phyloP scores from a whole-genome alignment of 108 stramenopile species.

The Phaeodactylum tricornutum region DNA sequence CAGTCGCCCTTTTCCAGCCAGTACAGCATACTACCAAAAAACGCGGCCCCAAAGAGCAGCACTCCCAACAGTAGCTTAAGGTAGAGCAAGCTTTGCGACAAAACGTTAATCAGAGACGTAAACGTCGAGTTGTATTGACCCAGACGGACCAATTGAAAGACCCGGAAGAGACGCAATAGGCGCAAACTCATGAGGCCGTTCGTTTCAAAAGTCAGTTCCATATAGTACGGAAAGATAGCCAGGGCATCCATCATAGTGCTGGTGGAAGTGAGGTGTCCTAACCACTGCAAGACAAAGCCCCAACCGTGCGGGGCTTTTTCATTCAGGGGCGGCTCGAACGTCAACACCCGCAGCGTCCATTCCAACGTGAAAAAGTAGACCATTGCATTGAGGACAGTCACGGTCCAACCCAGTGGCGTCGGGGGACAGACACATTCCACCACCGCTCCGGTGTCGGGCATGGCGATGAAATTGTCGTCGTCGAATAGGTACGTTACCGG shows the following conservation, averaged over 20 bases:
- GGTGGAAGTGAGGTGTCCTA: conserved; percentile 22
- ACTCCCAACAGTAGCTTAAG: conserved; percentile 38
- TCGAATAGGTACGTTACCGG: conserved; percentile 22
- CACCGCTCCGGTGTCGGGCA: background rate
- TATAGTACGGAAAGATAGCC: conserved; percentile 52
- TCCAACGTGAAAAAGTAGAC: conserved; percentile 51
- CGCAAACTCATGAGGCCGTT: conserved; percentile 41
- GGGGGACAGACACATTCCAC: conserved; percentile 47
- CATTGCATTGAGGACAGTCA: conserved; percentile 13
- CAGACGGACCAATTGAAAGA: conserved; percentile 57
- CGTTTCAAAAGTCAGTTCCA: conserved; percentile 23
- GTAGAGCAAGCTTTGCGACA: conserved; percentile 23
- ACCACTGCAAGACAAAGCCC: conserved; percentile 15
- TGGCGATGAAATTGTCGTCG: conserved; percentile 13
- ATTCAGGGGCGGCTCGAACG: conserved; percentile 15
- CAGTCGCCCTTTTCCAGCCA: conserved; percentile 63
- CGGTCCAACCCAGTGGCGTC: conserved; percentile 17
- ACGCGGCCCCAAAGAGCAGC: conserved; percentile 41
- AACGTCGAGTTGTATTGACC: conserved; percentile 58
- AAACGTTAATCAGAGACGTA: conserved; percentile 29
- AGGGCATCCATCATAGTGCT: conserved; percentile 35
- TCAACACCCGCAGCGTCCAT: conserved; percentile 40
- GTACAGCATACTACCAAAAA: conserved; percentile 62
- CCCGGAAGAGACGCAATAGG: conserved; percentile 39
- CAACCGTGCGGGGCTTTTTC: conserved; percentile 2